Evolutionary conservation across 2,329 filamentous ascomycete species (phyloP).

Genomic region (Fusarium duplospermum): DNA sequence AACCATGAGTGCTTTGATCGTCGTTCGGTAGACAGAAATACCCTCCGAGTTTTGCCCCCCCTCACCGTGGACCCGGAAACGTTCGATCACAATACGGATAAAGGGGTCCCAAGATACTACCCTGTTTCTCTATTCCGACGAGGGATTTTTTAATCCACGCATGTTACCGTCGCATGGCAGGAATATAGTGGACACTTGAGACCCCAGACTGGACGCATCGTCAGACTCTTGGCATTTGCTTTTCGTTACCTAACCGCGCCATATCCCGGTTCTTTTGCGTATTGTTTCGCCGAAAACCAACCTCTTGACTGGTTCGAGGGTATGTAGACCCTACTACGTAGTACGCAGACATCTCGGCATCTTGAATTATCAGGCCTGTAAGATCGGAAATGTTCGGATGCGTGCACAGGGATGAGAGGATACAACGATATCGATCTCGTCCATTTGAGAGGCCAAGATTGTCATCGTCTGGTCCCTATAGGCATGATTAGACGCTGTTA

Average conservation of each 20-base stretch:
- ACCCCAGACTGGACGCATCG: background rate
- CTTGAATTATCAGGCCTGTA: background rate
- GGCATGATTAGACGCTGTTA: background rate
- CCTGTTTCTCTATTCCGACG: background rate
- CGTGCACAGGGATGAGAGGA: background rate
- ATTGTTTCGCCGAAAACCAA: background rate
- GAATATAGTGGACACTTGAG: background rate
- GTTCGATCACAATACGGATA: slow-evolving; percentile 12
- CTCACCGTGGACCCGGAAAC: slow-evolving; percentile 1
- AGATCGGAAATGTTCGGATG: slow-evolving; percentile 23
- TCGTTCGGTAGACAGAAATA: slow-evolving; percentile 32
- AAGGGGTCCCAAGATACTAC: slow-evolving; percentile 1
- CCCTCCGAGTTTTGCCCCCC: slow-evolving; percentile 19
- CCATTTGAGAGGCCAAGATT: background rate
- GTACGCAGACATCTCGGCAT: background rate
- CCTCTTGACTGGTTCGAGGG: background rate
- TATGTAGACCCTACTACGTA: background rate
- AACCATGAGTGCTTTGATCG: background rate
- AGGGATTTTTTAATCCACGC: slow-evolving; percentile 6
- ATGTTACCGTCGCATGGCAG: background rate
- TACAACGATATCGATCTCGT: background rate
- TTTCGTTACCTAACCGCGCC: background rate
- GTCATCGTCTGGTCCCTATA: background rate
- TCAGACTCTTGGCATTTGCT: background rate
- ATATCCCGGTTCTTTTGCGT: background rate